Evolutionary conservation across 1,284 basidiomycete species (phyloP).

Genomic region (Puccinia brachypodii): DNA sequence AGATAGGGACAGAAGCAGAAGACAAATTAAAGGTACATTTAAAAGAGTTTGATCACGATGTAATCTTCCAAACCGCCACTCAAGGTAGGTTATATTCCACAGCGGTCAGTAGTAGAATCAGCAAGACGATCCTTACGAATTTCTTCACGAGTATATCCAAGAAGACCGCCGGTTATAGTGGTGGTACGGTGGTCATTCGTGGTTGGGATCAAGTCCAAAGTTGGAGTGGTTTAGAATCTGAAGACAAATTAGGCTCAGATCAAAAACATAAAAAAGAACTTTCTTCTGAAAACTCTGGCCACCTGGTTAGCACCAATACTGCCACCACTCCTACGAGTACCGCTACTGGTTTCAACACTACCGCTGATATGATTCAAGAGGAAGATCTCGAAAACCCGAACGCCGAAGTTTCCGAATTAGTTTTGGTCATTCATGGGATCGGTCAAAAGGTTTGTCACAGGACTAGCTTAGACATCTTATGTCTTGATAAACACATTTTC

Average conservation of each 20-base stretch:
- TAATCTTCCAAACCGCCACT: constrained; percentile 54
- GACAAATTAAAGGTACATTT: constrained; percentile 50
- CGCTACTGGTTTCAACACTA: constrained; percentile 48
- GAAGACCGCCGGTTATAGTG: constrained; percentile 35
- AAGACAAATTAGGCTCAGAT: background rate
- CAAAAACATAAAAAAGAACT: background rate
- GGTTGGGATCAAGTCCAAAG: constrained; percentile 40
- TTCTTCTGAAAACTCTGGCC: constrained; percentile 18
- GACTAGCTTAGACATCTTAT: background rate
- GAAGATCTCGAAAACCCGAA: constrained; percentile 48
- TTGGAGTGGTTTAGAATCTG: constrained; percentile 23
- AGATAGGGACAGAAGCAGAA: constrained; percentile 49
- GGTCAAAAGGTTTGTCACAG: constrained; percentile 52
- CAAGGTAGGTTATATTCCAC: constrained; percentile 53
- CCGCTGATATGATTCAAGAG: constrained; percentile 51
- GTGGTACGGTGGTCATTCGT: constrained; percentile 36
- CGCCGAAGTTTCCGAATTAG: constrained; percentile 52
- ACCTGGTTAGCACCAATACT: background rate
- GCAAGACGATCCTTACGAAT: constrained; percentile 47
- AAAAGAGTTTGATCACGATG: constrained; percentile 50
- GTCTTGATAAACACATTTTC: background rate
- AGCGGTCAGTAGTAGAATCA: constrained; percentile 41
- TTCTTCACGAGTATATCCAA: constrained; percentile 46
- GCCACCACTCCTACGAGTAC: background rate
- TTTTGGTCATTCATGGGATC: constrained; percentile 54